Evolutionary conservation across 1,284 basidiomycete species (phyloP), one percentile per base, ranked within the genome.

Genomic region (Cryptococcus wingfieldii): DNA sequence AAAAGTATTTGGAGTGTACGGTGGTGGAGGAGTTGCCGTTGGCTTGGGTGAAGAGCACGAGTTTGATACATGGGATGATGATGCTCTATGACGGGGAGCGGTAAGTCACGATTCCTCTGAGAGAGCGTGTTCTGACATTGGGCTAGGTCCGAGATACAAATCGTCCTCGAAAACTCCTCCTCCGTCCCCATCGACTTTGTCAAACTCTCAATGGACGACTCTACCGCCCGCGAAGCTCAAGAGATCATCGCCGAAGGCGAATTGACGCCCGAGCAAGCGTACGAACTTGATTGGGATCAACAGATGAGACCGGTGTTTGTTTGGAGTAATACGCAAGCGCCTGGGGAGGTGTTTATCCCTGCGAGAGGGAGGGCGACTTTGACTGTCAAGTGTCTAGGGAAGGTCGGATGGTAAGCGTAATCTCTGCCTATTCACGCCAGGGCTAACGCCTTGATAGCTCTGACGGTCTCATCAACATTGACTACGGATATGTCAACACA

Each of bases 1-100:
- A 62, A 38, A 64, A 55, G n/a, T 77, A 68, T 66, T 54, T 77
- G 27, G 69, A 75, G 57, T 73, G 70, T 60, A 58, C 55, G 41
- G 87, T 97, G 16, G 84, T 94, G 9, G 85, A 88, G 3, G 86
- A 90, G 62, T 90, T 93, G 68, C 95, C 95, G 4, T 74, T 91
- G 34, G 77, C 98, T 52, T 83, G 89, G 54, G 87, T 96, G 67
- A 83, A 89, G 59, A 82, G 89, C 70, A 88, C 87, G n/a, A 90
- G 89, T 6, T 79, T 96, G 16, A 90, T 86, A 0, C 89, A 95
- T 67, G 90, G 90, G 2, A 90, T 91, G 1, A 79, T 97, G 28
- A 94, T 95, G 87, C 79, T 98, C 51, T 95, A 92, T 69, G 85
- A 95, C 53, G 95, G 95, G 44, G 95, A 98, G 79, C 84, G 78